Base-by-base conservation (phyloP, 2,329 filamentous ascomycete genomes). In the Scedosporium aurantiacum region DNA sequence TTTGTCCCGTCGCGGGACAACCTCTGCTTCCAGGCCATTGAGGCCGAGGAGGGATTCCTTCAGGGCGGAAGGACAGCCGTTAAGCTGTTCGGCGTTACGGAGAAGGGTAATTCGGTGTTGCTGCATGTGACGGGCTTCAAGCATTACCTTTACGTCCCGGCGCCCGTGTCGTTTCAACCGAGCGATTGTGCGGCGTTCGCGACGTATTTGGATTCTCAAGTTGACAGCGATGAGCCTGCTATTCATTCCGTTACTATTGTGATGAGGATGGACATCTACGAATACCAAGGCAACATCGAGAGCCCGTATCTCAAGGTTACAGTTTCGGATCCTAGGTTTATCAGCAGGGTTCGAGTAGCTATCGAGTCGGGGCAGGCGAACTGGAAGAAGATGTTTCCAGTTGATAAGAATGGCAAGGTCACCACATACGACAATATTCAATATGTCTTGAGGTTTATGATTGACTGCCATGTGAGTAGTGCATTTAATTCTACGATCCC, bases 381-480 rank as follows among this genome's bases (percentile, higher is more conserved):
- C 70, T 97, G 91, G 82, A 96, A 93, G 72, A 86, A 88, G 4
- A 80, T 97, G 73, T 99, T 94, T 93, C 88, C 85, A 66, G 82
- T 78, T 21, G 78, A 80, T 5, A 80, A 81, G 14, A 23, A 61
- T 4, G 83, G 82, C 21, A 88, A 88, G 21, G 85, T 97, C 65
- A 82, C 92, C 72, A 97, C 94, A 0, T 99, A 93, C 68, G 94
- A 99, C 77, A 97, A 88, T 67, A 92, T 99, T 62, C 90, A 96
- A 78, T 99, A 97, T 70, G 85, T 97, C 27, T 75, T 97, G 66
- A 84, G 94, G 59, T 97, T 99, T 75, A 99, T 99, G 94, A 93
- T 99, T 58, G 94, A 99, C 73, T 95, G 89, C 66, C 88, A 92
- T 73, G 87, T 90, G 77, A 67, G 76, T 60, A 3, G n/a, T 18